Evolutionary conservation across 257 asterid species (phyloP).

Genomic region (Asclepias syriaca): DNA sequence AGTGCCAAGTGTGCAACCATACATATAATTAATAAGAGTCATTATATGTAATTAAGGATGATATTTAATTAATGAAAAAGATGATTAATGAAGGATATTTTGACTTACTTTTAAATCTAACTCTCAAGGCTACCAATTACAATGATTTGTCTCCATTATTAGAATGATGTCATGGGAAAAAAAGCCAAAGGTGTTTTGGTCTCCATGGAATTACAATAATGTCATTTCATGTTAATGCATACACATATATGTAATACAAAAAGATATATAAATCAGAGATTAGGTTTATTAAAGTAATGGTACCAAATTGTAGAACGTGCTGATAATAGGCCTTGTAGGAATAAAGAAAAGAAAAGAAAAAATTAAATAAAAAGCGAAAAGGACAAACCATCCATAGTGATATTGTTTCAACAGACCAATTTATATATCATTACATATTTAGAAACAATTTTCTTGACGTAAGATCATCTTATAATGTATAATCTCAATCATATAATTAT

Average conservation of each 20-base stretch:
- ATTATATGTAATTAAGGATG: background rate
- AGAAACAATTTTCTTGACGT: no score
- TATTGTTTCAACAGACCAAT: no score
- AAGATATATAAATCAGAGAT: background rate
- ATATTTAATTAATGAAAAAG: background rate
- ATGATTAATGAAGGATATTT: background rate
- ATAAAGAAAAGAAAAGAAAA: no score
- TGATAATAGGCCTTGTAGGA: no score
- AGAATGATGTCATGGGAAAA: background rate
- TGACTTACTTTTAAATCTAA: background rate
- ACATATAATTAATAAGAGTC: background rate
- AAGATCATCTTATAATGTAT: no score
- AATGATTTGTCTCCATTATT: background rate
- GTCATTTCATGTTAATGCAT: no score
- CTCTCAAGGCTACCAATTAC: background rate
- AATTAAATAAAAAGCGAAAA: no score
- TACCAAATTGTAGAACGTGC: background rate
- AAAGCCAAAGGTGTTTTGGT: slow-evolving; percentile 7
- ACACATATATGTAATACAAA: no score
- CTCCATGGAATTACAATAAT: background rate
- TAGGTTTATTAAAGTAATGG: background rate
- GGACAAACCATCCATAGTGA: no score
- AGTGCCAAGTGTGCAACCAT: background rate
- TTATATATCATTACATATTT: no score
- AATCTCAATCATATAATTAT: no score